phyloP scores from a whole-genome alignment of 495 filamentous ascomycete species.

The Articulospora tetracladia region DNA sequence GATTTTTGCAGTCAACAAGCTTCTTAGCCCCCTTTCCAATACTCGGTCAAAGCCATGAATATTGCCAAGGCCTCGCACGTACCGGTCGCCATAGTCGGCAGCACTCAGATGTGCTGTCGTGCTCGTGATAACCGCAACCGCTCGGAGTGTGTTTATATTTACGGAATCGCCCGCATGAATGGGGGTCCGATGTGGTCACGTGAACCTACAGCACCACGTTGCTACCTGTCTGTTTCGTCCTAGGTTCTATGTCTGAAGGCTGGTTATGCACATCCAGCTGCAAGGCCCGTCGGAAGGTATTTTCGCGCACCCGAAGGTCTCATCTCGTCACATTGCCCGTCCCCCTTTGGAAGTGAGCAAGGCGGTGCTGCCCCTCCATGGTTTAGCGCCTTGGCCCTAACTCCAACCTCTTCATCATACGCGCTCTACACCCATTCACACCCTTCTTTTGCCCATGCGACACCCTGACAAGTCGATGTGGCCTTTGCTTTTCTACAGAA shows the following conservation, averaged over 20 bases:
- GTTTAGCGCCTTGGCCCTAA: background rate
- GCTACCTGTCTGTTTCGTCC: background rate
- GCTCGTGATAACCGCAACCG: background rate
- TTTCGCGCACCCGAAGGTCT: background rate
- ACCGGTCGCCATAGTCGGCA: background rate
- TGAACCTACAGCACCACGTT: background rate
- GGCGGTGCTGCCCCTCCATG: background rate
- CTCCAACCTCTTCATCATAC: background rate
- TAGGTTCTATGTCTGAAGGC: background rate
- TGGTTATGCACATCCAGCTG: background rate
- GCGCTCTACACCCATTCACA: background rate
- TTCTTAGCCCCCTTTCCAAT: background rate
- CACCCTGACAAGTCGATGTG: background rate
- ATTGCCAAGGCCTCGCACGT: background rate
- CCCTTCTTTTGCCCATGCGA: background rate
- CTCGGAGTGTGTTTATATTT: background rate
- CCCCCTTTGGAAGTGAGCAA: background rate
- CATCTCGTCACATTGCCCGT: background rate
- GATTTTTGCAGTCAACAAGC: background rate
- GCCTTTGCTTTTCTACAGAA: background rate
- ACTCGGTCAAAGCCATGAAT: background rate
- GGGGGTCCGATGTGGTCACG: background rate
- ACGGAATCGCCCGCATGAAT: background rate
- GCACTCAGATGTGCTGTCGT: no score
- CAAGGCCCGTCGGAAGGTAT: background rate